Conservation (phyloP, 192 early-diverging fungal genomes). For the Geranomyces michiganensis region DNA sequence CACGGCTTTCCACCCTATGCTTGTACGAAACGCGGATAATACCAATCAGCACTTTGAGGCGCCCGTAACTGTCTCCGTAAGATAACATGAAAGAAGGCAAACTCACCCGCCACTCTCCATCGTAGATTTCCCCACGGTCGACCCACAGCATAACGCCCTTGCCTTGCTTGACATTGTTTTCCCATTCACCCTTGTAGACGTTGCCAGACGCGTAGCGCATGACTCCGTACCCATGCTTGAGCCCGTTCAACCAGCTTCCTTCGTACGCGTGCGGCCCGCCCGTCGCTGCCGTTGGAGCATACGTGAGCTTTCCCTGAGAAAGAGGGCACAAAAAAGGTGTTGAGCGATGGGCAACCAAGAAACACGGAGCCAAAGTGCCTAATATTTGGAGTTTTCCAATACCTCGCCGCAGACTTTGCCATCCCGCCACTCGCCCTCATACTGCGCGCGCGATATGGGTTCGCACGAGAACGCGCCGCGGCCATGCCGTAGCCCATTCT, state of each 20-base stretch:
- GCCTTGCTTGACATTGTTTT: conserved; percentile 50
- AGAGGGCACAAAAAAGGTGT: background rate
- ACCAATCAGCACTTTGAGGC: background rate
- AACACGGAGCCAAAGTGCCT: background rate
- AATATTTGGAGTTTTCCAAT: background rate
- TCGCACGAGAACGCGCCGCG: conserved; percentile 41
- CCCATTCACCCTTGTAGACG: conserved; percentile 58
- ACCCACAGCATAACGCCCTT: conserved; percentile 54
- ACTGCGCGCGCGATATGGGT: conserved; percentile 6
- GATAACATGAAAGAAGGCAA: no score
- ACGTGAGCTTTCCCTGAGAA: conserved; percentile 40
- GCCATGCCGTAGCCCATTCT: conserved; percentile 50
- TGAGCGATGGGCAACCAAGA: no score
- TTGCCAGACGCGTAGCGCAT: conserved; percentile 60
- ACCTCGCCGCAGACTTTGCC: conserved; percentile 49
- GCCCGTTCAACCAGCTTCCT: conserved; percentile 47
- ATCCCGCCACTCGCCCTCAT: conserved; percentile 53
- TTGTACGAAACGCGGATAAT: background rate
- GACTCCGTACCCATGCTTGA: conserved; percentile 50
- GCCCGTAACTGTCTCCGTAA: background rate
- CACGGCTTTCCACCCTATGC: conserved; percentile 49
- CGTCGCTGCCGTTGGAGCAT: conserved; percentile 12
- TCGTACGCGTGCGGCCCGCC: conserved; percentile 35
- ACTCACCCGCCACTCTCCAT: conserved; percentile 56
- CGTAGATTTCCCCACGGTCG: conserved; percentile 49